Evolutionary conservation across 768 basidiomycete genomes (phyloP).

Genomic region (Boletus sensibilis): DNA sequence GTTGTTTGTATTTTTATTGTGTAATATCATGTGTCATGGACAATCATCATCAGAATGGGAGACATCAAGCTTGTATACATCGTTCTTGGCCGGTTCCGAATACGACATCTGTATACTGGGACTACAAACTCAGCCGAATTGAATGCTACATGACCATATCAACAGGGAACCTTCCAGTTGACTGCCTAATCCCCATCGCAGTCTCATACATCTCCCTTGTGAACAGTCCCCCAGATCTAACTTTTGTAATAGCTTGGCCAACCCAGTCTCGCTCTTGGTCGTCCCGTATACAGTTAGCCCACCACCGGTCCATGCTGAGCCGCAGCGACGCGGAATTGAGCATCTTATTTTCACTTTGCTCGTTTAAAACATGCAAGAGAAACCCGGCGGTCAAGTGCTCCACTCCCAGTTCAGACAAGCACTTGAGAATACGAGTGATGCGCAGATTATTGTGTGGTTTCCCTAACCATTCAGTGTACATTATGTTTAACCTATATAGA

Average conservation of each 20-base stretch:
- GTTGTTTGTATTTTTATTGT: slow-evolving; percentile 16
- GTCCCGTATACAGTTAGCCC: slow-evolving; percentile 71
- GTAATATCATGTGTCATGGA: slow-evolving; percentile 6
- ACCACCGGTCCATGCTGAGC: slow-evolving; percentile 75
- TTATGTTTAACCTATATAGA: neutral
- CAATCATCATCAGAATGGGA: neutral
- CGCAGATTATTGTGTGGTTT: slow-evolving; percentile 75
- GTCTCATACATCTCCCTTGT: slow-evolving; percentile 57
- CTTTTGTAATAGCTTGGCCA: slow-evolving; percentile 46
- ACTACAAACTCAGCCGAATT: neutral
- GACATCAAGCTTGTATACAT: neutral
- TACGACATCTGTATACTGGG: neutral
- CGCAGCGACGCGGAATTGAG: slow-evolving; percentile 49
- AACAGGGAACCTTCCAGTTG: slow-evolving; percentile 11
- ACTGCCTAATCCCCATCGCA: slow-evolving; percentile 42
- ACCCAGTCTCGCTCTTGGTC: slow-evolving; percentile 59
- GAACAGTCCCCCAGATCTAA: slow-evolving; percentile 48
- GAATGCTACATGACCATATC: neutral
- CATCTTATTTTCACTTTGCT: slow-evolving; percentile 59
- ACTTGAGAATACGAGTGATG: slow-evolving; percentile 75
- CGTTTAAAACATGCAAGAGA: slow-evolving; percentile 63
- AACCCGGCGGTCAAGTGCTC: slow-evolving; percentile 66
- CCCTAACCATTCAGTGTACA: slow-evolving; percentile 37
- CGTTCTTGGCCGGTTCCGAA: neutral
- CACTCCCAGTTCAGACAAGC: slow-evolving; percentile 66